Evolutionary conservation across 2,329 filamentous ascomycete species (phyloP), one percentile per base, ranked within the genome.

Genomic region (Metarhizium sp.): DNA sequence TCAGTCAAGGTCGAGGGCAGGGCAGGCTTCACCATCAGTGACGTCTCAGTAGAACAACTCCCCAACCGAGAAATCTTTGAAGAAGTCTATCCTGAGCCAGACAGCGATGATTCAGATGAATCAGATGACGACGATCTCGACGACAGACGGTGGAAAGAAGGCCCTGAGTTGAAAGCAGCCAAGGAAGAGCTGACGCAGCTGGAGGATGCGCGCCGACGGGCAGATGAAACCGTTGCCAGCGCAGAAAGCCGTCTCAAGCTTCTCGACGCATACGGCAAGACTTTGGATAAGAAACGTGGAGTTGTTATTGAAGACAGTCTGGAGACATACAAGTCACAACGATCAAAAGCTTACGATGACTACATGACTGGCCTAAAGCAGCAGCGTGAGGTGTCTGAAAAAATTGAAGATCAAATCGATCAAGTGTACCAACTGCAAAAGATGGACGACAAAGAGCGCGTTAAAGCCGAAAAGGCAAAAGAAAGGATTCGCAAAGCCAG

Each of bases 1-100:
- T 84, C 80, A 5, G 77, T 86, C 66, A 82, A 80, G 59, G 75
- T 86, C 18, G 81, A 84, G 57, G 80, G 81, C 46, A 76, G 72
- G 52, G 79, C 80, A 10, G 61, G 73, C 2, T 80, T 80, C 10
- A 77, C 77, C 42, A 81, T 85, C 62, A 81, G 65, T 11, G 82
- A 88, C 62, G 84, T 87, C 58, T 74, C 77, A 6, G 75, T 85
- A 46, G 76, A 84, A 55, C 68, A 79, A 4, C 69, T 84, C 10
- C 75, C 75, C 2, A 81, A 82, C 60, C 71, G 69, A 18, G 76
- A 80, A 16, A 69, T 73, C 32, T 81, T 80, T 50, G 64, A 78
- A 51, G 78, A 81, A 16, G 63, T 78, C 16, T 79, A 80, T 57
- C 75, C 77, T 0, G 73, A 75, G 10, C 69, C 68, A 2, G 70